Base-by-base conservation (phyloP, 176 grass and related monocot species). In the Oryza australiensis region DNA sequence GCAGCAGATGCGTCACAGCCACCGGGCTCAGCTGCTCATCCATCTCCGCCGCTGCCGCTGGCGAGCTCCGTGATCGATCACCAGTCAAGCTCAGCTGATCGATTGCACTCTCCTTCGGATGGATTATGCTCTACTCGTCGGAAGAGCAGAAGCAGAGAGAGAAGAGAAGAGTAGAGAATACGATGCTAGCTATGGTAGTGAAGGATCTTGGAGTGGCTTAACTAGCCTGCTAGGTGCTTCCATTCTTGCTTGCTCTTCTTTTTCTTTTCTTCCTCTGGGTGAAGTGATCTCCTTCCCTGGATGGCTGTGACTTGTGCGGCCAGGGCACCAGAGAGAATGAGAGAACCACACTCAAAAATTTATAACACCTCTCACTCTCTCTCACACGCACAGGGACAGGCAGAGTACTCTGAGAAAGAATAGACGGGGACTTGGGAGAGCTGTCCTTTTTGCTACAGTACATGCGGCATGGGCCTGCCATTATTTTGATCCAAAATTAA, bases 1-100 rank as follows among this genome's bases (percentile, higher is more conserved):
- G 94, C 14, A 97, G 84, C 67, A 97, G 91, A 86, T 97, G 94
- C 62, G 94, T 97, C 79, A 89, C 86, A 27, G 94, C 94, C 87
- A 93, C 89, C 12, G 94, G 91, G 68, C 90, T 83, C 45, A 97
- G 83, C 78, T 97, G 94, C 60, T 97, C 94, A 72, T 97, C 94
- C 94, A 97, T 97, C 70, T 32, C 76, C 30, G n/a, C 9, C 51
- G 30, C 15, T 5, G 57, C 13, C 64, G 35, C 3, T 37, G 35
- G 35, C 35, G n/a, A 59, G 79, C 67, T 42, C 24, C 51, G 51
- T 55, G 51, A n/a, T 55, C 51, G 66, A 28, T 1, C 32, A 18
- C 35, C 46, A 67, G 6, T 7, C 7, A 65, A 65, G 12, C 12
- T 30, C 22, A 11, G 45, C 66, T 9, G 43, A 28, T 74, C 8